Evolutionary conservation across 163 green algal species (phyloP), one percentile per base, ranked within the genome.

Genomic region (Chloromonas sp.): DNA sequence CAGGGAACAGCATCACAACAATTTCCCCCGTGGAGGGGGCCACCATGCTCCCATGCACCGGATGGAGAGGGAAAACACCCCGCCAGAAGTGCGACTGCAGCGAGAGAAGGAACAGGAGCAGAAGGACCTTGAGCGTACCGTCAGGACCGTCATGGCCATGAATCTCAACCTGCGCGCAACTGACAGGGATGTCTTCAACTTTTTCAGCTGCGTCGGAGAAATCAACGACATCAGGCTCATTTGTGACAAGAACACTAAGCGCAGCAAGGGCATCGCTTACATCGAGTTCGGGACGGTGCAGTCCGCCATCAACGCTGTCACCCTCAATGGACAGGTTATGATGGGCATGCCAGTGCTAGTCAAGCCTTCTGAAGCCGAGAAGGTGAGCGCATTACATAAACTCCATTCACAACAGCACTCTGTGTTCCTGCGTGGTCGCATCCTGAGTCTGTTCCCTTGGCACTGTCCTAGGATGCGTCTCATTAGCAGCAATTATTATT

Each of bases 151-250:
- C 0, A 97, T 98, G 85, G 95, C 92, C 0, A 97, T 96, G 91
- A 98, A 98, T 86, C 89, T 99, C 14, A 95, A 92, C 83, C 90
- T 98, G 71, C 93, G 92, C 77, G 95, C 95, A 1, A 93, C 95
- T 62, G 97, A 99, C 88, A 88, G 92, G 60, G 96, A 83, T 11
- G 5, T 81, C 2, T 80, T 86, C 58, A 36, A 71, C 8, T 97
- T 98, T 82, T 98, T 98, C 91, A 92, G 86, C 15, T 87, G 93
- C 83, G 93, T 92, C 2, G 95, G 95, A 15, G 92, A 87, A 71
- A 93, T 98, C 5, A 90, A 89, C 13, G 96, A 99, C 88, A 96
- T 99, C 60, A 93, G 94, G n/a, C 94, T 99, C 84, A 99, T 99
- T 89, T 95, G 91, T 13, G 97, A 99, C 90, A 94, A 96, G 82